Conservation (phyloP, 2,329 filamentous ascomycete species). For the Alternaria angustiovoidea region DNA sequence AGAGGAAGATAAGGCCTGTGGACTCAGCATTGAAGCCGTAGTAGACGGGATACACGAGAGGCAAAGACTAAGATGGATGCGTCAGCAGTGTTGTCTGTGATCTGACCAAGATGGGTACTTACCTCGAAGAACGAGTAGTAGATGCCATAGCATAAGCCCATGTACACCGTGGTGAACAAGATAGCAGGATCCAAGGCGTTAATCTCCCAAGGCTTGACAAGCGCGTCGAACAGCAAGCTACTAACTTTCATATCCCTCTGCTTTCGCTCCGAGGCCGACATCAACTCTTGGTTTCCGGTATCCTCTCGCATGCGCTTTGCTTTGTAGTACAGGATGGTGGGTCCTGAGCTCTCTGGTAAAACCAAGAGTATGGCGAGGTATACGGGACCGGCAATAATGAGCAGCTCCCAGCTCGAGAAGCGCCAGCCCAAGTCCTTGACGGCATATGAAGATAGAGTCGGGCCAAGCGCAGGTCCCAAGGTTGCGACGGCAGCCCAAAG, state of each 20-base stretch:
- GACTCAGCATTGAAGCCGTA: conserved; percentile 77
- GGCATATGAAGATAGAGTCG: conserved; percentile 76
- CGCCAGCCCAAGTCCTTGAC: conserved; percentile 75
- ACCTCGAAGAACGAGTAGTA: conserved; percentile 78
- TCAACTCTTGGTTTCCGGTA: conserved; percentile 70
- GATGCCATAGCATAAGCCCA: conserved; percentile 78
- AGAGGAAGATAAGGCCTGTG: conserved; percentile 85
- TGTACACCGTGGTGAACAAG: conserved; percentile 81
- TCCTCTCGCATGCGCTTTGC: conserved; percentile 75
- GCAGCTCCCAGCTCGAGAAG: conserved; percentile 85
- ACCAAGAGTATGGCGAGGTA: conserved; percentile 81
- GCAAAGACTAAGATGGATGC: conserved; percentile 47
- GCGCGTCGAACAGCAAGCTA: conserved; percentile 60
- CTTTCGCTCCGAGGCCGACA: conserved; percentile 82
- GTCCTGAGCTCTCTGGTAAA: conserved; percentile 85
- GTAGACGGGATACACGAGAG: conserved; percentile 73
- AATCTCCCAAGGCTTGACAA: conserved; percentile 80
- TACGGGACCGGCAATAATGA: conserved; percentile 75
- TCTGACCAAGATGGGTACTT: not conserved
- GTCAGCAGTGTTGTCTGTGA: not conserved
- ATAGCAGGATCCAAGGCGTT: conserved; percentile 84
- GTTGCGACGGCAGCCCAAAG: conserved; percentile 53
- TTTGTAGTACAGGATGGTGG: conserved; percentile 62
- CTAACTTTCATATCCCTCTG: conserved; percentile 48
- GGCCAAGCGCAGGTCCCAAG: conserved; percentile 69